Percentiles rank a stretch among this genome's conserved stretches.
These are phyloP conservation scores for Xylariomycetidae sp. DNA, from an alignment of 2,329 filamentous ascomycete genomes.

Conservation along the genomic window DNA sequence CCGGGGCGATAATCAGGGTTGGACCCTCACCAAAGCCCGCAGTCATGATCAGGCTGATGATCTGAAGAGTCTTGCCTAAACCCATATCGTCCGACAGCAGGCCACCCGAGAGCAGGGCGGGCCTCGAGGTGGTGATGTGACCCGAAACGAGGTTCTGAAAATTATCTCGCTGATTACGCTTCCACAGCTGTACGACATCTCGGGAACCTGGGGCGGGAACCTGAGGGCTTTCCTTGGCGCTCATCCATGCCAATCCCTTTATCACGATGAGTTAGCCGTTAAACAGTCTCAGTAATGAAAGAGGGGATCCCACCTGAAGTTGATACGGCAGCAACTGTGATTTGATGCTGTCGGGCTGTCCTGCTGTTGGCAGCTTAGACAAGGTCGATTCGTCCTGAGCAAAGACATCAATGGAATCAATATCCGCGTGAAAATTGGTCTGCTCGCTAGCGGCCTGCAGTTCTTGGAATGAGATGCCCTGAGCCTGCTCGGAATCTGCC, in stretches of 20 bases:
- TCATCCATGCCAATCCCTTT: constrained; percentile 78
- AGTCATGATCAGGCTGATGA: constrained; percentile 71
- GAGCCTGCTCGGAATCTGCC: constrained; percentile 13
- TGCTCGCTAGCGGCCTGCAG: constrained; percentile 62
- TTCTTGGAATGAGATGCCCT: constrained; percentile 52
- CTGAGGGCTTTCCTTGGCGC: constrained; percentile 66
- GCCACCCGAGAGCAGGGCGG: constrained; percentile 69
- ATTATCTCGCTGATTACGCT: constrained; percentile 38
- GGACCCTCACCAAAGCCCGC: constrained; percentile 46
- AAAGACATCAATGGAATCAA: constrained; percentile 63
- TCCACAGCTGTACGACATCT: constrained; percentile 75
- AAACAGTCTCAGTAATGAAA: too few relatives aligned
- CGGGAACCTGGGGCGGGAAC: constrained; percentile 55
- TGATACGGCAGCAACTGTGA: constrained; percentile 77
- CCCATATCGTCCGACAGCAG: constrained; percentile 94
- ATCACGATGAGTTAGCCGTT: constrained; percentile 16
- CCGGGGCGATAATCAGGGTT: constrained; percentile 76
- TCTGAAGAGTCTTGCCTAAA: constrained; percentile 81
- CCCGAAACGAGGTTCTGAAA: constrained; percentile 70
- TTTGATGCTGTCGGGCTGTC: constrained; percentile 60
- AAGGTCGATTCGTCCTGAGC: constrained; percentile 68
- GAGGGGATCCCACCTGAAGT: constrained; percentile 42
- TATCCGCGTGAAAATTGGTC: constrained; percentile 62
- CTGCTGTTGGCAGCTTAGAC: constrained; percentile 65
- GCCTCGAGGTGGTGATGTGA: constrained; percentile 54